Evolutionary conservation across 2,329 filamentous ascomycete species (phyloP).

Genomic region (Sclerotinia trifoliorum): DNA sequence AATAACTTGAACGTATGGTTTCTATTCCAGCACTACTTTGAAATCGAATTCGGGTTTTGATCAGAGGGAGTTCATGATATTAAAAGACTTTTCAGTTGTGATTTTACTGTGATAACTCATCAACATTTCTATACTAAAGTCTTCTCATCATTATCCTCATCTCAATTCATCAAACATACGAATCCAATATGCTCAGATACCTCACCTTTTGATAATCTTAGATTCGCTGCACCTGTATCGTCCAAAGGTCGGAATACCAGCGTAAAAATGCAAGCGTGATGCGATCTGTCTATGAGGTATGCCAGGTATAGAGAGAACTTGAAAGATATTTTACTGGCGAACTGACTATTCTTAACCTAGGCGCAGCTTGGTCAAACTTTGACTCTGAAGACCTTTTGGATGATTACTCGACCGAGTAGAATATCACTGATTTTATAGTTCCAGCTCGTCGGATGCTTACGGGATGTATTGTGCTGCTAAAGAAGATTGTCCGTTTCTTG

Average conservation of each 20-base stretch:
- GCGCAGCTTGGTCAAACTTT: background rate
- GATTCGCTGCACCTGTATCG: slow-evolving; percentile 45
- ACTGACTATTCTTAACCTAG: background rate
- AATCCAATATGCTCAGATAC: slow-evolving; percentile 40
- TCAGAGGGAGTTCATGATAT: no score
- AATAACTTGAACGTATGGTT: background rate
- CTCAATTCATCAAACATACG: slow-evolving; percentile 46
- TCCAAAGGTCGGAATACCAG: slow-evolving; percentile 34
- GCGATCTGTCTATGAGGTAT: slow-evolving; percentile 27
- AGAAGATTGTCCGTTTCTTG: slow-evolving; percentile 2
- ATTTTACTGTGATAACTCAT: no score
- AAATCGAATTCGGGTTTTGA: background rate
- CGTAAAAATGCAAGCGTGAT: no score
- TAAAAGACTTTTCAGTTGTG: background rate
- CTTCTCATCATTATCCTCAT: no score
- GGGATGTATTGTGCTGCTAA: background rate
- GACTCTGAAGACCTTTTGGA: background rate
- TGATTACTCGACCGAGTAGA: background rate
- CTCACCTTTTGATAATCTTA: slow-evolving; percentile 44
- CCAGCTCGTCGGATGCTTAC: background rate
- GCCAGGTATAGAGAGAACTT: background rate
- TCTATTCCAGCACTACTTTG: background rate
- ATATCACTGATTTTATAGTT: background rate
- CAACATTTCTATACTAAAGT: no score
- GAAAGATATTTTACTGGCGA: background rate